Conservation (phyloP, 176 grass and related monocot genomes). For the Hordeum vulgare region MorexV3_pseudomolecules_assembly NC_058524.1:606323524-606324023, state of each 20-base stretch:
- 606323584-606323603: neutral
- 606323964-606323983: neutral
- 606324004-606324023: neutral
- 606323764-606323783: too few relatives aligned
- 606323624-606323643: neutral
- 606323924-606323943: neutral
- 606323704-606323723: neutral
- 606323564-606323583: too few relatives aligned
- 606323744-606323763: too few relatives aligned
- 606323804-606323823: too few relatives aligned
- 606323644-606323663: neutral
- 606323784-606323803: too few relatives aligned
- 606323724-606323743: neutral
- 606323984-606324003: neutral
- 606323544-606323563: too few relatives aligned
- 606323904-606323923: neutral
- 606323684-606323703: neutral
- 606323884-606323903: neutral
- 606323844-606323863: neutral
- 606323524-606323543: too few relatives aligned
- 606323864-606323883: neutral
- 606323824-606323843: neutral
- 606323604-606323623: neutral
- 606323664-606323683: neutral
- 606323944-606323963: neutral